phyloP scores from a whole-genome alignment of 2,329 filamentous ascomycete species.

The Taxawa tesnikishii region DNA sequence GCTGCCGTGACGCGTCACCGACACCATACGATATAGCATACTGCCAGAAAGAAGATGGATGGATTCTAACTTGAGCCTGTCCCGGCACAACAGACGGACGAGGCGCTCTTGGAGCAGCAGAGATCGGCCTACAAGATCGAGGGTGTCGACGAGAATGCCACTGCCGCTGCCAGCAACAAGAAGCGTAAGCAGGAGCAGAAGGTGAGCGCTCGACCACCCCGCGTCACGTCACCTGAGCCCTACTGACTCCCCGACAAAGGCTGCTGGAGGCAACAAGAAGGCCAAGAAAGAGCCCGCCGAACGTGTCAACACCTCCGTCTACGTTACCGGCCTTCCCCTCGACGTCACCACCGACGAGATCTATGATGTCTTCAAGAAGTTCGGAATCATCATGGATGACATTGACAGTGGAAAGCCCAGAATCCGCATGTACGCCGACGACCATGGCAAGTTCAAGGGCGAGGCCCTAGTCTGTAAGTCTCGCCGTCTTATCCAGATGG shows the following conservation, averaged over 20 bases:
- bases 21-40: background rate
- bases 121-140: constrained; percentile 47
- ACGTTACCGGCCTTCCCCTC: constrained; percentile 73
- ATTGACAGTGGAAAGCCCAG: constrained; percentile 78
- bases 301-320: constrained; percentile 75
- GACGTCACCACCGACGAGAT: constrained; percentile 75
- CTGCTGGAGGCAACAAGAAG: constrained; percentile 13
- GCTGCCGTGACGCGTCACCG: background rate
- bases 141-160: constrained; percentile 46
- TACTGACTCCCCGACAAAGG: constrained; percentile 6
- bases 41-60: constrained; percentile 5
- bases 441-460: constrained; percentile 76
- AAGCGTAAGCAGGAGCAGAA: constrained; percentile 29
- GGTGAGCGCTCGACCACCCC: constrained; percentile 10
- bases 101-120: constrained; percentile 48
- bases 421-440: constrained; percentile 85
- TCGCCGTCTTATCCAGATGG: too few species aligned
- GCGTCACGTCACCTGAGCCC: too few species aligned
- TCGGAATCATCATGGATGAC: constrained; percentile 85
- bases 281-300: constrained; percentile 19
- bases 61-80: constrained; percentile 21
- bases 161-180: constrained; percentile 34
- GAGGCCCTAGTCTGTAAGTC: constrained; percentile 58
- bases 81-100: constrained; percentile 41
- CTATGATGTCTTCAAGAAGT: constrained; percentile 73